Evolutionary conservation across 2,329 filamentous ascomycete species (phyloP), one percentile per base, ranked within the genome.

Genomic region (Fusarium sp.): DNA sequence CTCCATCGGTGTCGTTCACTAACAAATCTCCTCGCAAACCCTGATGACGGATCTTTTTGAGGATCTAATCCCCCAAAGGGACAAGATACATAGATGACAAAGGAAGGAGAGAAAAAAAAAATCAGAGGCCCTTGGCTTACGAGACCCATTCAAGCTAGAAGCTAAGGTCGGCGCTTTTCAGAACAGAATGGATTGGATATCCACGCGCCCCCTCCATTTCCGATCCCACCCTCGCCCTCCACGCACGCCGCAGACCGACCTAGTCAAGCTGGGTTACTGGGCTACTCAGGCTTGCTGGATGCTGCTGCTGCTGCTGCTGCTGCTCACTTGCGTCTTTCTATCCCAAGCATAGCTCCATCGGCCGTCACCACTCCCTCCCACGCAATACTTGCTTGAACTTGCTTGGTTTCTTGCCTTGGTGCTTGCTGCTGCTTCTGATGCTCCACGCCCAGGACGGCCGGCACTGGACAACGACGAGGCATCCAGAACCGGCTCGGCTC

Each of bases 171-270:
- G 60, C 39, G 48, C 56, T 57, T 71, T 75, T 74, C 64, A 27
- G 37, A 31, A 62, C 61, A 27, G 37, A 27, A 62, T 62, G 43
- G 48, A 62, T 70, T 71, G 63, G 41, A 54, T 54, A 54, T 20
- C 48, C 61, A 50, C 72, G 69, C 73, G 29, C 71, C 73, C 70
- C 71, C 73, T 67, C 74, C 74, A 64, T 65, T 69, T 70, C 59
- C 70, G 54, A 73, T 73, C 69, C 65, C 72, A 74, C 72, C 72
- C 72, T 75, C 58, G 59, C 52, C 37, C 35, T 39, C 27, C 65
- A 57, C 48, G 27, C 61, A 56, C 62, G 39, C 31, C 27, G 62
- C 35, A 69, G 56, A 70, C 59, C 18, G 48, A 33, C 58, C 20
- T 56, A 20, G 43, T 18, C 22, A 48, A 48, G 35, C 27, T 63